Evolutionary conservation across 2,329 filamentous ascomycete genomes (phyloP).

Genomic region (Colletotrichum phormii): DNA sequence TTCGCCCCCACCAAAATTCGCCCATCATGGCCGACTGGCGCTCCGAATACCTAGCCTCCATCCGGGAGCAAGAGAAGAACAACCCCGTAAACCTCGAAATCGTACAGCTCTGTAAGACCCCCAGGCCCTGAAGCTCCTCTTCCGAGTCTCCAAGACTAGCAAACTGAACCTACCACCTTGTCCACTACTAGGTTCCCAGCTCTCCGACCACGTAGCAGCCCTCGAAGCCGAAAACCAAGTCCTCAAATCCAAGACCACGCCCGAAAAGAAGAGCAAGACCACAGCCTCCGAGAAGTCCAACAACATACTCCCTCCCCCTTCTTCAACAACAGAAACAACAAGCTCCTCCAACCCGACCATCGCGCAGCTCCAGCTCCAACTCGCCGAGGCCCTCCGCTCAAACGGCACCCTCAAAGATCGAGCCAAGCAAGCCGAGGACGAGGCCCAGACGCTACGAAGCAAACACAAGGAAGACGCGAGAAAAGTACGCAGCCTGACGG

Average conservation of each 20-base stretch:
- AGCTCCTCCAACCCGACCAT: slow-evolving; percentile 48
- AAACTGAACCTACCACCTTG: not conserved
- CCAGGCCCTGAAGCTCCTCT: not conserved
- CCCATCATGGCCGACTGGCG: slow-evolving; percentile 74
- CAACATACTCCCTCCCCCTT: not conserved
- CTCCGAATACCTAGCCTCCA: slow-evolving; percentile 81
- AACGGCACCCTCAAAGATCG: slow-evolving; percentile 75
- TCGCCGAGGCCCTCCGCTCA: slow-evolving; percentile 81
- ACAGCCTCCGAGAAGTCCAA: slow-evolving; percentile 39
- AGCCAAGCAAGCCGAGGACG: slow-evolving; percentile 70
- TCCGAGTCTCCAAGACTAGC: not conserved
- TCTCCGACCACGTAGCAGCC: slow-evolving; percentile 74
- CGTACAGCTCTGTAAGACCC: slow-evolving; percentile 79
- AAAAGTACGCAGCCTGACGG: slow-evolving; percentile 70
- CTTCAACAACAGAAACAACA: not conserved
- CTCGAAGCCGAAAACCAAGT: slow-evolving; percentile 69
- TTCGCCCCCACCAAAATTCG: not conserved
- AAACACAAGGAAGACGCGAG: slow-evolving; percentile 70
- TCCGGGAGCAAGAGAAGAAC: slow-evolving; percentile 79
- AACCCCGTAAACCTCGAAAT: slow-evolving; percentile 71
- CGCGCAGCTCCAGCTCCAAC: slow-evolving; percentile 72
- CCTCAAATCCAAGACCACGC: slow-evolving; percentile 45
- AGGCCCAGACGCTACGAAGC: slow-evolving; percentile 72
- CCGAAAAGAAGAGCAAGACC: slow-evolving; percentile 34
- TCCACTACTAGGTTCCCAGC: slow-evolving; percentile 65